Evolutionary conservation across 1,284 basidiomycete species (phyloP).

Genomic region (Calocybe gambosa): DNA sequence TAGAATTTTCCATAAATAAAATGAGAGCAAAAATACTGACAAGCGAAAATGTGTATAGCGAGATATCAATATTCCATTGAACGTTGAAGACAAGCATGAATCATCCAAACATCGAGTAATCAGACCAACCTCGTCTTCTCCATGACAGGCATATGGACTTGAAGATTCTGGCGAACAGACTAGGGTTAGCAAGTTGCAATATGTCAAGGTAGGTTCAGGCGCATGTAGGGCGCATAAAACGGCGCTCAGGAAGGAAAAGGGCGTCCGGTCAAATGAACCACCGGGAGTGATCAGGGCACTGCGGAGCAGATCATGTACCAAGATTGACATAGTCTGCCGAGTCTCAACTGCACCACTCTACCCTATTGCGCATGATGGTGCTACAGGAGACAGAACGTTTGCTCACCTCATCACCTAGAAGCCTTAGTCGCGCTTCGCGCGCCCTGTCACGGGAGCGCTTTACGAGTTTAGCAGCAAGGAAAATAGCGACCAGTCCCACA

Average conservation of each 20-base stretch:
- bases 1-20: neutral
- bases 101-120: neutral
- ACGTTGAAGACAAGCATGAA: neutral
- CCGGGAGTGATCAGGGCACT: conserved; percentile 27
- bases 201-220: neutral
- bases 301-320: conserved; percentile 19
- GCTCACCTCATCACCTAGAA: conserved; percentile 56
- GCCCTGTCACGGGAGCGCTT: conserved; percentile 39
- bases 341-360: conserved; percentile 13
- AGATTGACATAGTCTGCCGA: conserved; percentile 9
- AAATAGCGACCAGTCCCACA: conserved; percentile 38
- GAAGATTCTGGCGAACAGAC: conserved; percentile 6
- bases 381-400: conserved; percentile 31
- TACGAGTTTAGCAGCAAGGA: conserved; percentile 33
- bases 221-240: no score
- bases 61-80: neutral
- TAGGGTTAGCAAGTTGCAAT: neutral
- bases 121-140: conserved; percentile 13
- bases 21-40: neutral
- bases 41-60: neutral
- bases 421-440: conserved; percentile 37
- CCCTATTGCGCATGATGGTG: conserved; percentile 22
- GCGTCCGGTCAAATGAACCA: conserved; percentile 25
- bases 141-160: conserved; percentile 11
- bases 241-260: neutral